A percentile compares a stretch with the other conserved stretches of the same genome.
These are phyloP conservation scores for Colletotrichum sp. DNA, from an alignment of 2,329 filamentous ascomycete species.

Conservation along the genomic window DNA sequence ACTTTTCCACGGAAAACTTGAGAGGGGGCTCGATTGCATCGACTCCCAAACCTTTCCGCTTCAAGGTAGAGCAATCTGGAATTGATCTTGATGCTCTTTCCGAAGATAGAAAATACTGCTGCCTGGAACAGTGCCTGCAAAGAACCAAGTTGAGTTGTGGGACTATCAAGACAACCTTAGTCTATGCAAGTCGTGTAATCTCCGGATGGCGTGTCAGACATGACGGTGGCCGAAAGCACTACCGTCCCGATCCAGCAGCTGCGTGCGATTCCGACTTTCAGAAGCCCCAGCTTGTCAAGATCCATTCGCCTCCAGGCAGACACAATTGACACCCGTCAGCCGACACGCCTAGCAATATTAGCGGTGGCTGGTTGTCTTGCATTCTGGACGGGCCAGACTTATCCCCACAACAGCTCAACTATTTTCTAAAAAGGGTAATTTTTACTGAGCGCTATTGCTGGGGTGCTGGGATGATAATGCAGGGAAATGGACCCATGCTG, in stretches of 20 bases:
- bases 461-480: background rate
- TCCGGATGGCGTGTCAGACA: background rate
- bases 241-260: background rate
- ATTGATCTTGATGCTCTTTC: background rate
- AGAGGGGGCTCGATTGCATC: background rate
- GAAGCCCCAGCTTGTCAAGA: background rate
- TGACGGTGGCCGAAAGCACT: background rate
- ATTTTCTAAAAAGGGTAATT: slow-evolving; percentile 18
- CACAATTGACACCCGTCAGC: background rate
- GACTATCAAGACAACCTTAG: background rate
- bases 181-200: background rate
- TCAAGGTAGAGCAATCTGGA: background rate
- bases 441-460: background rate
- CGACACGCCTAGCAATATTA: background rate
- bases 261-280: background rate
- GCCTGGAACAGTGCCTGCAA: background rate
- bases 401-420: background rate
- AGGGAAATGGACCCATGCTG: background rate
- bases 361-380: background rate
- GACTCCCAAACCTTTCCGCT: background rate
- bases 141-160: background rate
- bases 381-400: background rate
- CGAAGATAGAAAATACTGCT: background rate
- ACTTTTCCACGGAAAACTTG: background rate
- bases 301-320: slow-evolving; percentile 6